phyloP scores from a whole-genome alignment of 2,329 filamentous ascomycete species.

The Coleophoma crateriformis region DNA sequence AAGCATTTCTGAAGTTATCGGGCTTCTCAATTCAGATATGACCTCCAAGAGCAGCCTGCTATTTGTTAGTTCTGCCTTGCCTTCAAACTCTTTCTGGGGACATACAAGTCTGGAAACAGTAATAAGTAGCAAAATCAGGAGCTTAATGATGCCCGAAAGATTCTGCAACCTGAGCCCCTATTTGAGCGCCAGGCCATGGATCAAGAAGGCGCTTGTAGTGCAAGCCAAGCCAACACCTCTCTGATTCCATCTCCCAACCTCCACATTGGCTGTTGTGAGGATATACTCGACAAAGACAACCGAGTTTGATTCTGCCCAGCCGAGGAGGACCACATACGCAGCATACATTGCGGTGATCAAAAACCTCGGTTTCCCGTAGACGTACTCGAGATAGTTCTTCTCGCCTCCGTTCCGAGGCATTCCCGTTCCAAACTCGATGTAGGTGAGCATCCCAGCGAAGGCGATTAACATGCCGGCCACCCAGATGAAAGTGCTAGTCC shows the following conservation, averaged over 20 bases:
- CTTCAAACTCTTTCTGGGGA: neutral
- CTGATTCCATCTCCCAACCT: conserved; percentile 62
- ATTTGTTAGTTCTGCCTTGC: neutral
- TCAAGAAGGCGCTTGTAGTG: conserved; percentile 58
- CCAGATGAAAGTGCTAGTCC: conserved; percentile 61
- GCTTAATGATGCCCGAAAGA: conserved; percentile 58
- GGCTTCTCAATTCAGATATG: conserved; percentile 54
- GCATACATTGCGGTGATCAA: conserved; percentile 55
- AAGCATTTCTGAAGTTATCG: conserved; percentile 58
- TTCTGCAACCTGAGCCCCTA: conserved; percentile 67
- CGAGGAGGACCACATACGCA: conserved; percentile 57
- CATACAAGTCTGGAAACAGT: conserved; percentile 52
- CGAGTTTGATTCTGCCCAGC: conserved; percentile 62
- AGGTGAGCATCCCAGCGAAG: conserved; percentile 56
- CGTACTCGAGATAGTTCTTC: conserved; percentile 63
- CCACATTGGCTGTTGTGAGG: conserved; percentile 55
- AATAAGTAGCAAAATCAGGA: conserved; percentile 61
- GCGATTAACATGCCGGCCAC: conserved; percentile 57
- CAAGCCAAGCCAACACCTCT: conserved; percentile 61
- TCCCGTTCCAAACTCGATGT: conserved; percentile 60
- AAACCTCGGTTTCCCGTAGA: conserved; percentile 55
- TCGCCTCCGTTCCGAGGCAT: conserved; percentile 61
- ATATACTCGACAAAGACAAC: conserved; percentile 69
- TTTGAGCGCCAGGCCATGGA: conserved; percentile 58
- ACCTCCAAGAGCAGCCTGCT: conserved; percentile 46